Evolutionary conservation across 805 yeast genomes (phyloP), one percentile per base, ranked within the genome.

Genomic region (Wickerhamiella azyma): DNA sequence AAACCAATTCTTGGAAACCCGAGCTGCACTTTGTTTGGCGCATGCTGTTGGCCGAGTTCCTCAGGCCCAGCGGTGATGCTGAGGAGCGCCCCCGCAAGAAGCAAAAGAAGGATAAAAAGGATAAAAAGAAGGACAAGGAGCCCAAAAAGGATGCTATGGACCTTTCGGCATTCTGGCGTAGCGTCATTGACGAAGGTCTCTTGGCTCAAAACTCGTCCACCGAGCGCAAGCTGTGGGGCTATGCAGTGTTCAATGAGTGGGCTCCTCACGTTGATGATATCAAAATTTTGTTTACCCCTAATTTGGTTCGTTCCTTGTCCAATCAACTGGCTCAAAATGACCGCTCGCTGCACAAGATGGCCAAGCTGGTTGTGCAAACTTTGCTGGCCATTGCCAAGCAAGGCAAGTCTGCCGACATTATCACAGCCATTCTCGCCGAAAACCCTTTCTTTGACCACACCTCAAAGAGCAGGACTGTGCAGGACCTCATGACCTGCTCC

Each of bases 161-260:
- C 2, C 57, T 76, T 36, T 60, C 66, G 8, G 92, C 83, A 45
- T 86, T 89, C 60, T 86, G 94, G 94, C 74, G 76, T 53, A 66
- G 71, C 3, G 78, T 77, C 5, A 74, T 89, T 13, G 96, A 89
- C 58, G 92, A 85, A 55, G 72, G 81, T 3, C 75, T 83, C 49
- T 88, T 89, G 54, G 68, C 83, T 5, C 76, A 75, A 32, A 76
- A 79, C 52, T 70, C 95, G 0, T 85, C 96, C 1, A 75, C 79
- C 28, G 96, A 88, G 60, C 70, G 95, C 48, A 89, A 88, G 60
- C 83, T 72, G 61, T 75, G 85, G 74, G 97, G 96, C 0, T 76
- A 88, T 55, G 82, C 82, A 53, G 72, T 86, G 9, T 76, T 88
- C 50, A 68, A 64, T 37, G 65, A 69, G 43, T 69, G 77, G 46